Conservation (phyloP, 768 basidiomycete genomes). For the Paxillus ammoniavirescens region DNA sequence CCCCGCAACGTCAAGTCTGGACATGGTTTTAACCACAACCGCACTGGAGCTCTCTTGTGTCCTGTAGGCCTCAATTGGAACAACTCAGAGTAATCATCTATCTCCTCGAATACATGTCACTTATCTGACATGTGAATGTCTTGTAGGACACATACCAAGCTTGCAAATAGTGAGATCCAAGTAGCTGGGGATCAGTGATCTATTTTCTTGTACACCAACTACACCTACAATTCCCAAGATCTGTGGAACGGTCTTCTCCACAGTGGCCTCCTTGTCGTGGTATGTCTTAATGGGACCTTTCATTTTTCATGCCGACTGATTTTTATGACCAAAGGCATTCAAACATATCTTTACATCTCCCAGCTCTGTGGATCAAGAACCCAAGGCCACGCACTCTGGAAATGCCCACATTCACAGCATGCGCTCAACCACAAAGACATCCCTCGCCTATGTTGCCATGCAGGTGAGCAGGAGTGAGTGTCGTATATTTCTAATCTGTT, state of each 20-base stretch:
- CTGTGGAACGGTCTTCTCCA: slow-evolving; percentile 28
- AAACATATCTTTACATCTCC: slow-evolving; percentile 32
- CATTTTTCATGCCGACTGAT: too few relatives aligned
- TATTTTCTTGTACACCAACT: slow-evolving; percentile 17
- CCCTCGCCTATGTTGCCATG: slow-evolving; percentile 21
- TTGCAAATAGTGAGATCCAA: slow-evolving; percentile 9
- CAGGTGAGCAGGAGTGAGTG: slow-evolving; percentile 5
- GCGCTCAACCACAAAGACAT: slow-evolving; percentile 12
- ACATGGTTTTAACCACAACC: slow-evolving; percentile 15
- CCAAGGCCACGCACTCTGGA: slow-evolving; percentile 24
- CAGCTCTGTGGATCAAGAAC: slow-evolving; percentile 27
- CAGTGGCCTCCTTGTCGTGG: slow-evolving; percentile 16
- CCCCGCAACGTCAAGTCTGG: slow-evolving; percentile 12
- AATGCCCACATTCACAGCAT: slow-evolving; percentile 19
- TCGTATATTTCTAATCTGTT: not conserved
- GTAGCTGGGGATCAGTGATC: slow-evolving; percentile 27
- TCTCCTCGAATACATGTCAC: not conserved
- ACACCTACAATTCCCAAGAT: slow-evolving; percentile 20
- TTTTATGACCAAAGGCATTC: slow-evolving; percentile 14
- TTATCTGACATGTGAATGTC: not conserved
- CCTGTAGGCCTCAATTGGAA: slow-evolving; percentile 21
- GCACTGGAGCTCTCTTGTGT: slow-evolving; percentile 20
- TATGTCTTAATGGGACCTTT: too few relatives aligned
- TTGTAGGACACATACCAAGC: not conserved
- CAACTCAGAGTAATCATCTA: slow-evolving; percentile 9